Evolutionary conservation across 2,329 filamentous ascomycete species (phyloP).

Genomic region (Ophiostoma populinum): DNA sequence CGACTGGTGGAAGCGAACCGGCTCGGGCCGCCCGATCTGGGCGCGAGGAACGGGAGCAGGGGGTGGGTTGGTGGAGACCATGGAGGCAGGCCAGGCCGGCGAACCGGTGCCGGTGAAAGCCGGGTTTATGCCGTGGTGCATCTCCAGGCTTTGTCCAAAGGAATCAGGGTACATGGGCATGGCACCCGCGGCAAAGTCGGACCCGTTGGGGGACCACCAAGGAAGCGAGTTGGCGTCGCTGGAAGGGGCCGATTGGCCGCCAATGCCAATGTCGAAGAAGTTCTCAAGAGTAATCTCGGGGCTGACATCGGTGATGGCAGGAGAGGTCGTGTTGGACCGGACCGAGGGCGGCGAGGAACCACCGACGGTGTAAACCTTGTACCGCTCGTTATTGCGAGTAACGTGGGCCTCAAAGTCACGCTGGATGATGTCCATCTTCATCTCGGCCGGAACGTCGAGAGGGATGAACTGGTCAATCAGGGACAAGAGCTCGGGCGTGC

Average conservation of each 20-base stretch:
- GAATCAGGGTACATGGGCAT: no score
- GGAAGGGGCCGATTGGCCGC: background rate
- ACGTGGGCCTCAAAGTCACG: conserved; percentile 13
- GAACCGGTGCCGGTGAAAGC: no score
- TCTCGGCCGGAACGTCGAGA: conserved; percentile 26
- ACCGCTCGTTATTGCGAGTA: conserved; percentile 35
- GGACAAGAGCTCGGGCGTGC: conserved; percentile 41
- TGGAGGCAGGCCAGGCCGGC: no score
- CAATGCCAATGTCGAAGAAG: conserved; percentile 16
- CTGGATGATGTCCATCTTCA: conserved; percentile 22
- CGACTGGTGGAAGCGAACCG: conserved; percentile 1
- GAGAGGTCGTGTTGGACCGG: conserved; percentile 1
- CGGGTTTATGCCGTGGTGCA: no score
- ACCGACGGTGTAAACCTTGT: conserved; percentile 40
- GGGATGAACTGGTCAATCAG: conserved; percentile 39
- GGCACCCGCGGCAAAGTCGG: background rate
- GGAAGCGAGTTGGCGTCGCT: background rate
- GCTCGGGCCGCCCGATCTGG: no score
- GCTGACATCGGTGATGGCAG: conserved; percentile 19
- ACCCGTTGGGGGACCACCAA: no score
- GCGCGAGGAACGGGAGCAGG: no score
- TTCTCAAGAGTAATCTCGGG: conserved; percentile 25
- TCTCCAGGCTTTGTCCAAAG: no score
- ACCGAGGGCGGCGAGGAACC: no score
- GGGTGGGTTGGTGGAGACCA: no score